These are phyloP conservation scores for Fusarium redolens DNA, from an alignment of 2,329 filamentous ascomycete species.

Conservation along the genomic window DNA sequence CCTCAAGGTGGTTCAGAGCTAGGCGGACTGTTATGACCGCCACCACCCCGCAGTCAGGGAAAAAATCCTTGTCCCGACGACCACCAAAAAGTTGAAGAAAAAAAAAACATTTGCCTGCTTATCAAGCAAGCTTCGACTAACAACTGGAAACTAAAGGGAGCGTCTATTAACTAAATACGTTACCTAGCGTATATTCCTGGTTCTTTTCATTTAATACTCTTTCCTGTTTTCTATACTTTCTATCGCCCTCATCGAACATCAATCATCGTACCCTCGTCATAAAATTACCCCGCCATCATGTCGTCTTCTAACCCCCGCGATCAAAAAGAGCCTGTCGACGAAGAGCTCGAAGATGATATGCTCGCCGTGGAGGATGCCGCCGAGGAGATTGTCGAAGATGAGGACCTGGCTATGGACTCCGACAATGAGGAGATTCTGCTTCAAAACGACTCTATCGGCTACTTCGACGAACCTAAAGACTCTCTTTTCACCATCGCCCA, in stretches of 20 bases:
- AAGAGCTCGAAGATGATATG: constrained; percentile 53
- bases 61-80: constrained; percentile 40
- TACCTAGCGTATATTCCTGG: background rate
- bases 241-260: background rate
- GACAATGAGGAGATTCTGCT: constrained; percentile 81
- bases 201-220: background rate
- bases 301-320: constrained; percentile 46
- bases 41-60: constrained; percentile 44
- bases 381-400: constrained; percentile 77
- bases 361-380: constrained; percentile 73
- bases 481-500: constrained; percentile 95
- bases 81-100: constrained; percentile 15
- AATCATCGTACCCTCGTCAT: background rate
- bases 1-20: constrained; percentile 2
- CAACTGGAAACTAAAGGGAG: constrained; percentile 14
- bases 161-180: background rate
- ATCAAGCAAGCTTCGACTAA: constrained; percentile 44
- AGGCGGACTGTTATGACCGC: constrained; percentile 22
- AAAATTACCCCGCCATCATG: constrained; percentile 47
- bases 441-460: constrained; percentile 91
- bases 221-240: background rate
- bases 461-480: constrained; percentile 91
- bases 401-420: constrained; percentile 85
- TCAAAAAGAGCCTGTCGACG: constrained; percentile 40
- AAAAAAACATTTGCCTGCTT: constrained; percentile 43